A percentile compares a stretch with the other conserved stretches of the same genome.
Evolutionary conservation across 306 rosid species (phyloP).

Genomic region (Vigna nakashimae): DNA sequence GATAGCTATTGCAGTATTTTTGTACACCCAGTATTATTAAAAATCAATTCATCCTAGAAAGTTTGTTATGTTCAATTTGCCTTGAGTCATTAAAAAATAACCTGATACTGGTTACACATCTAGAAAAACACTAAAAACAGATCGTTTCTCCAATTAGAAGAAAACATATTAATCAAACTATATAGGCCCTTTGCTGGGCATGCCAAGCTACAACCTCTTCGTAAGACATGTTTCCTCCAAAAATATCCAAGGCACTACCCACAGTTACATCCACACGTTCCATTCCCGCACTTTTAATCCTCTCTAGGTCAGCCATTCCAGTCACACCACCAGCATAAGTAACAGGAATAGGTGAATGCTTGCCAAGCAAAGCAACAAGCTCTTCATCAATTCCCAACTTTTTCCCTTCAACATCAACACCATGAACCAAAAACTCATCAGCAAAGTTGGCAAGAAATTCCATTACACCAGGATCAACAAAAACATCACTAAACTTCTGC

Average conservation of each 20-base stretch:
- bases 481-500: conserved; percentile 93
- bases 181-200: conserved; percentile 54
- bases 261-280: conserved; percentile 80
- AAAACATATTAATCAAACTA: conserved; percentile 47
- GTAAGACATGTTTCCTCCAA: conserved; percentile 75
- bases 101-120: neutral
- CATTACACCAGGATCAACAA: conserved; percentile 63
- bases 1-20: too few relatives aligned
- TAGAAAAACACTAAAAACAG: conserved; percentile 12
- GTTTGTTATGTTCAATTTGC: too few relatives aligned
- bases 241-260: conserved; percentile 91
- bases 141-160: neutral
- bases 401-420: conserved; percentile 98
- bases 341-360: conserved; percentile 87
- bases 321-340: conserved; percentile 97
- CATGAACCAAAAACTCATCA: conserved; percentile 93
- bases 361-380: conserved; percentile 88
- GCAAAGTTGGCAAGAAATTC: conserved; percentile 84
- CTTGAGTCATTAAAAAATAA: neutral
- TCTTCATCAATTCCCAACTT: conserved; percentile 98
- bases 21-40: too few relatives aligned
- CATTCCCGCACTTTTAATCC: conserved; percentile 75
- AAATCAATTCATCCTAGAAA: too few relatives aligned
- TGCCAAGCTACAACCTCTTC: conserved; percentile 86
- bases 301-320: conserved; percentile 80